Evolutionary conservation across 192 early-diverging fungal species (phyloP).

Genomic region (Dimargaris cristalligena): DNA sequence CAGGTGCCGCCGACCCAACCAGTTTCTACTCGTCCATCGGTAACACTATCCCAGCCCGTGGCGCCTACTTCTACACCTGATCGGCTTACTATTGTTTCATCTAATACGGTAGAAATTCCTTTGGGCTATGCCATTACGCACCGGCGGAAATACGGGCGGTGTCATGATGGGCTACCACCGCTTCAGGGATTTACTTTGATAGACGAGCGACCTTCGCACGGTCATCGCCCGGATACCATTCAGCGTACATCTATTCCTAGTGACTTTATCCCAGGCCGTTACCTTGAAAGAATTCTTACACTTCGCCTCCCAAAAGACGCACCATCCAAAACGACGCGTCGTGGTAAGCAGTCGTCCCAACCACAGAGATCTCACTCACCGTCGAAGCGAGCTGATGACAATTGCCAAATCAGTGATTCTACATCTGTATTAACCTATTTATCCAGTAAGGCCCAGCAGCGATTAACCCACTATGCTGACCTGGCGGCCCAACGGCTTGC

Average conservation of each 20-base stretch:
- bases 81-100: neutral
- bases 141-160: neutral
- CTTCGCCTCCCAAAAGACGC: neutral
- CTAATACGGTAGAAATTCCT: neutral
- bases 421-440: no score
- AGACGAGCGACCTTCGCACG: neutral
- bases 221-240: neutral
- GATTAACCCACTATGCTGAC: no score
- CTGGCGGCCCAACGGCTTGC: no score
- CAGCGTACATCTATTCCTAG: neutral
- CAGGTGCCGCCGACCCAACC: neutral
- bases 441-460: no score
- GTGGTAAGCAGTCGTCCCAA: no score
- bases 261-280: constrained; percentile 1
- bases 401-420: no score
- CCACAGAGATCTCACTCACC: no score
- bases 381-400: no score
- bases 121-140: neutral
- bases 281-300: neutral
- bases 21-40: neutral
- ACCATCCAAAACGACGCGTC: neutral
- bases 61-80: neutral
- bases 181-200: neutral
- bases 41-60: neutral
- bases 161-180: neutral